Conservation (phyloP, 2,329 filamentous ascomycete species). For the Diplodia seriata region DNA sequence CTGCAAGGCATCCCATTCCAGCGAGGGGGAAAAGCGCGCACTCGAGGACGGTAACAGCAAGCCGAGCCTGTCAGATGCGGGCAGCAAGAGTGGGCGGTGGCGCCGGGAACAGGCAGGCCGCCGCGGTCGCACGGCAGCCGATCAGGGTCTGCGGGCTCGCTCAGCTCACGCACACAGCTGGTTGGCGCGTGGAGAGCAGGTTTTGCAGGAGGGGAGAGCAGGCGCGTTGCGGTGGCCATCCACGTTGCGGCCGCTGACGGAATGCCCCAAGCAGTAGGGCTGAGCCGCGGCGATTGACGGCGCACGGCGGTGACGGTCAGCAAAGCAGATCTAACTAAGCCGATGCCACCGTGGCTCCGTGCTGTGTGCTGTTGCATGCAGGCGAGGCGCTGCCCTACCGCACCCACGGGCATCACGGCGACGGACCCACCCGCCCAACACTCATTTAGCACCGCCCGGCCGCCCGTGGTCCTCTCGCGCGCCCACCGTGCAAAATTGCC, state of each 20-base stretch:
- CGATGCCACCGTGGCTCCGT: constrained; percentile 19
- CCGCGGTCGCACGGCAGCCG: constrained; percentile 22
- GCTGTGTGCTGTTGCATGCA: constrained; percentile 11
- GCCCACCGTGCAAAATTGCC: constrained; percentile 20
- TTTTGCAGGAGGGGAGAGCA: neutral
- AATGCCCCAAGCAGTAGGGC: constrained; percentile 17
- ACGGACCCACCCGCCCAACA: constrained; percentile 13
- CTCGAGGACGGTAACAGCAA: constrained; percentile 12
- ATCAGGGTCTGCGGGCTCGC: constrained; percentile 21
- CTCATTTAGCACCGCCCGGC: constrained; percentile 25
- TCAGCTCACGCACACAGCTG: neutral
- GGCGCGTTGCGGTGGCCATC: constrained; percentile 14
- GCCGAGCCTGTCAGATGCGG: constrained; percentile 10
- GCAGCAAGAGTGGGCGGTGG: constrained; percentile 21
- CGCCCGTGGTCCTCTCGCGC: constrained; percentile 18
- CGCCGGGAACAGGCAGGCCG: constrained; percentile 13
- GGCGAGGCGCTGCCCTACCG: neutral
- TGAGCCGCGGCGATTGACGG: constrained; percentile 19
- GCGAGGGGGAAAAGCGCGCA: constrained; percentile 30
- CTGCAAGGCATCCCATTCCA: constrained; percentile 27
- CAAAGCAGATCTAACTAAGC: constrained; percentile 25
- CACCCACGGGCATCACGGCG: constrained; percentile 1
- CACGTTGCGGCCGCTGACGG: constrained; percentile 25
- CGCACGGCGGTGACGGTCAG: constrained; percentile 16
- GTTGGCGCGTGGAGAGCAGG: neutral